Percentiles rank a stretch among this genome's conserved stretches.
phyloP scores from a whole-genome alignment of 2,329 filamentous ascomycete species.

The Fusarium guadeloupense region DNA sequence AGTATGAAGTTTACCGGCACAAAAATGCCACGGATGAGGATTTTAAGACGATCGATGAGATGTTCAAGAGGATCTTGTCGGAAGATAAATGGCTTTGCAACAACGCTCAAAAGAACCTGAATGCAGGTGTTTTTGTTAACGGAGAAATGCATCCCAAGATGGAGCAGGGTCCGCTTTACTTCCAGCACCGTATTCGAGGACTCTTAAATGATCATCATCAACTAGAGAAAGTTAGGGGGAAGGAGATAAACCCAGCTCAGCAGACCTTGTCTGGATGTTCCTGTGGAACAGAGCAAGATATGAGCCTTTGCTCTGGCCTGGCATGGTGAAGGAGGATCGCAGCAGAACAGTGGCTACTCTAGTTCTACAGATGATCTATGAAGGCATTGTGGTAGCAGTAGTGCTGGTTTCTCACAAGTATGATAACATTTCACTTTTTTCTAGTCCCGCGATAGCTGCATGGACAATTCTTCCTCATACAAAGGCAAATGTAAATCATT shows the following conservation, averaged over 20 bases:
- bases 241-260: background rate
- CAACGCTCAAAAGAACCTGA: constrained; percentile 6
- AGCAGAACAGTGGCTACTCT: too few relatives aligned
- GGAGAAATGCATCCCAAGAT: constrained; percentile 2
- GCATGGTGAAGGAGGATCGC: too few relatives aligned
- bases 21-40: constrained; percentile 9
- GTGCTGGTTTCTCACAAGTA: too few relatives aligned
- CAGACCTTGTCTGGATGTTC: too few relatives aligned
- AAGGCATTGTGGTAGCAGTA: too few relatives aligned
- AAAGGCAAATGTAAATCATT: too few relatives aligned
- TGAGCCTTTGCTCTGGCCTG: too few relatives aligned
- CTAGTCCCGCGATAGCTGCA: too few relatives aligned
- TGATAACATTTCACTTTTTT: too few relatives aligned
- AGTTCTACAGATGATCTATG: too few relatives aligned
- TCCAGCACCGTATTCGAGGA: background rate
- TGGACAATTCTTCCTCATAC: too few relatives aligned
- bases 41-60: background rate
- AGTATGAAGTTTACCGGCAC: constrained; percentile 27
- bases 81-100: constrained; percentile 21
- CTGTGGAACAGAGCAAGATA: too few relatives aligned
- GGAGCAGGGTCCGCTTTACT: background rate
- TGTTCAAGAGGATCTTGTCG: constrained; percentile 6
- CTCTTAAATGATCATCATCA: background rate
- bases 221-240: background rate
- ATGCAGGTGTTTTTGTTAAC: background rate